Conservation (phyloP, 345 rosid genomes). For the Ricinus communis region DNA sequence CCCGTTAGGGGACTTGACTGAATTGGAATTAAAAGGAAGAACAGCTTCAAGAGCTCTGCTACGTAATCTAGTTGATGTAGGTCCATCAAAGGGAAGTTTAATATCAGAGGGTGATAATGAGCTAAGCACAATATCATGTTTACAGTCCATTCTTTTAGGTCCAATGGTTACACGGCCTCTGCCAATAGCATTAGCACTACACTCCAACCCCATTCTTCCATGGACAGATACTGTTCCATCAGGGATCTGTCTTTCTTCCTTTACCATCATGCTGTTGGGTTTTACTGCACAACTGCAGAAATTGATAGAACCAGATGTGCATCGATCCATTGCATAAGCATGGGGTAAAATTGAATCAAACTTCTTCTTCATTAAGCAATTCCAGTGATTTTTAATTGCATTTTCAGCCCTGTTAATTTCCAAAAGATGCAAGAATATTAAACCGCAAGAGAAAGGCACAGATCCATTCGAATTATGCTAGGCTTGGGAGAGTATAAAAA, state of each 20-base stretch:
- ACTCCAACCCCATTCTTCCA: constrained; percentile 7
- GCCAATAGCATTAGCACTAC: neutral
- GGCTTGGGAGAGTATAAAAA: too few relatives aligned
- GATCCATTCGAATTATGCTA: neutral
- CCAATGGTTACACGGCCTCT: neutral
- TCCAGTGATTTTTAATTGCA: constrained; percentile 36
- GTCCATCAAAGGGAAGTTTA: neutral
- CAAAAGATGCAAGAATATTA: neutral
- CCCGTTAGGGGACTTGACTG: neutral
- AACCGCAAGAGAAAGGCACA: neutral
- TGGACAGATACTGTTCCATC: neutral
- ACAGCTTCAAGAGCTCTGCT: neutral
- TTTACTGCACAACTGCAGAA: constrained; percentile 16
- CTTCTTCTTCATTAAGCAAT: constrained; percentile 24
- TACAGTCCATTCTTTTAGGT: constrained; percentile 1
- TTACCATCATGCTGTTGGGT: neutral
- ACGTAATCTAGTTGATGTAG: neutral
- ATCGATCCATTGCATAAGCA: neutral
- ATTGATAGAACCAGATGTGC: neutral
- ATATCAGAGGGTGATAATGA: neutral
- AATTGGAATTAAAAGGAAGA: neutral
- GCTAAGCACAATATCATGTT: neutral
- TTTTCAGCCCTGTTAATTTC: constrained; percentile 26
- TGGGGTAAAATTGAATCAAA: neutral
- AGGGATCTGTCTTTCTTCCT: constrained; percentile 10